A percentile compares a stretch with the other conserved stretches of the same genome.
Conservation (phyloP, 306 rosid genomes). For the Citrullus mucosospermus region DNA sequence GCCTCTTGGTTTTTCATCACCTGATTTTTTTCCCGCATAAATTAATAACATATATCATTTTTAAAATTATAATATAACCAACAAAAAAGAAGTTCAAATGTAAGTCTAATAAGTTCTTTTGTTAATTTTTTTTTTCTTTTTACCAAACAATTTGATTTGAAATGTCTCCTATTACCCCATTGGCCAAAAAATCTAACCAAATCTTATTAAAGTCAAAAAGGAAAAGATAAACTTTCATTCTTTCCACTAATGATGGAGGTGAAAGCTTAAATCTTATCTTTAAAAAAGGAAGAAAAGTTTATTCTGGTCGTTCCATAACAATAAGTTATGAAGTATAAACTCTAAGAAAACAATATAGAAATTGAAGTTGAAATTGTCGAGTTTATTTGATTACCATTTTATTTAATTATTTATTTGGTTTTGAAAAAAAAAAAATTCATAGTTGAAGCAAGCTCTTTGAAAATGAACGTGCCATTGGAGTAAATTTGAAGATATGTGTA, state of each 20-base stretch:
- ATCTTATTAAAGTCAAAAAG: neutral
- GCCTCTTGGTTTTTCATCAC: constrained; percentile 86
- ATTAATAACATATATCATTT: neutral
- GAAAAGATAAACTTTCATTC: neutral
- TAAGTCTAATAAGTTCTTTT: no score
- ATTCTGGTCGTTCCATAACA: neutral
- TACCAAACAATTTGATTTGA: neutral
- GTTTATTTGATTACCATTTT: neutral
- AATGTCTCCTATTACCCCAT: neutral
- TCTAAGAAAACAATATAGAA: no score
- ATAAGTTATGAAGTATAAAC: neutral
- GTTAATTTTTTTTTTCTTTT: no score
- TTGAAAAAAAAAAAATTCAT: neutral
- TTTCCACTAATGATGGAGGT: neutral
- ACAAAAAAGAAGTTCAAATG: no score
- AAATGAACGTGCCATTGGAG: neutral
- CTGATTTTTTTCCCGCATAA: constrained; percentile 5
- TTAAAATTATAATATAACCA: no score
- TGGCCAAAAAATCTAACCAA: neutral
- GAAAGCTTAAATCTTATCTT: neutral
- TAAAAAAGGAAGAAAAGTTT: no score
- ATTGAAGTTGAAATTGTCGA: neutral
- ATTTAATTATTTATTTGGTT: neutral
- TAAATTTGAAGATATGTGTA: neutral
- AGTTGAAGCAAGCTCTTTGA: neutral